phyloP scores from a whole-genome alignment of 306 rosid genomes.

The Styphnolobium japonicum region DNA sequence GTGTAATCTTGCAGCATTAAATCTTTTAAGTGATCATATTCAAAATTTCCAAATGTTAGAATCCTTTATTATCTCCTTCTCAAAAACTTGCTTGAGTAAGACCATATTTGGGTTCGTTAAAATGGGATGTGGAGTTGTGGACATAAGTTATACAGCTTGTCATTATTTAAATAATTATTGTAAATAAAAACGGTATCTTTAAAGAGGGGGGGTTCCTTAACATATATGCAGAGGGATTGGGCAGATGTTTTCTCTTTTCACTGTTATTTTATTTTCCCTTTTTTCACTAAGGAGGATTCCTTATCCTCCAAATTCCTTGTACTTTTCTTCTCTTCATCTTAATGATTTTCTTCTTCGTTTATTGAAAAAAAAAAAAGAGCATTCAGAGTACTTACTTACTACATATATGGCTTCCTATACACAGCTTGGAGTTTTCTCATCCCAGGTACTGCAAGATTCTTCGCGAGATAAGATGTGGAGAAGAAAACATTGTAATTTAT shows the following conservation, averaged over 20 bases:
- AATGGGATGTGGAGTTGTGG: not conserved
- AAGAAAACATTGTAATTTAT: slow-evolving; percentile 68
- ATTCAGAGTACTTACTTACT: slow-evolving; percentile 38
- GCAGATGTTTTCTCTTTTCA: not conserved
- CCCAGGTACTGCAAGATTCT: slow-evolving; percentile 95
- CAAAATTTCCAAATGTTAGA: not conserved
- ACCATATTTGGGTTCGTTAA: not conserved
- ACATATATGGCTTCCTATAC: slow-evolving; percentile 37
- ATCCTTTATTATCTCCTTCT: not conserved
- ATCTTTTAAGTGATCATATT: not conserved
- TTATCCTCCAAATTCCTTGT: not conserved
- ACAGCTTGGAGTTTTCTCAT: slow-evolving; percentile 98
- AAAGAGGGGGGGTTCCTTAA: not conserved
- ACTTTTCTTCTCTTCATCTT: not conserved
- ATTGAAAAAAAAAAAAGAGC: not conserved
- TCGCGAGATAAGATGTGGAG: slow-evolving; percentile 69
- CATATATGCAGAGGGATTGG: not conserved
- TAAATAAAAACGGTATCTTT: not conserved
- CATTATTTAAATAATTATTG: not conserved
- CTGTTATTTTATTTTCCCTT: not conserved
- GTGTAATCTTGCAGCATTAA: slow-evolving; percentile 7
- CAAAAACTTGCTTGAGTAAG: not conserved
- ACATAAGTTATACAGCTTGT: not conserved
- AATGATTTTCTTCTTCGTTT: not conserved
- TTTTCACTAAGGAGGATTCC: not conserved